These are phyloP conservation scores for Omphalotus guepiniiformis DNA, from an alignment of 768 basidiomycete species.

Conservation along the genomic window DNA sequence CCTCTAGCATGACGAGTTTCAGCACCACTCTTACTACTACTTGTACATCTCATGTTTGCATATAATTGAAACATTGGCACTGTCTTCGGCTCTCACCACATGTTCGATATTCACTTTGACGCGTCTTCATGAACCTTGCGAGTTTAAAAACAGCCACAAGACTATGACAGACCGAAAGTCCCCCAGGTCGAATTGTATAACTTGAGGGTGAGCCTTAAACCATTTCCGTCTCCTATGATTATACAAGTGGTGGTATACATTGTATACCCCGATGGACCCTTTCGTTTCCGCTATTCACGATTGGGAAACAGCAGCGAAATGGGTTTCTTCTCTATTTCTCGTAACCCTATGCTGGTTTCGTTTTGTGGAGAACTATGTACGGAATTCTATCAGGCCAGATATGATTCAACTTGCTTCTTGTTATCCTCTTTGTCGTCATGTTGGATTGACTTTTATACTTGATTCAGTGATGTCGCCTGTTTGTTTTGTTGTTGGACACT, in stretches of 20 bases:
- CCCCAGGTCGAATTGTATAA: no score
- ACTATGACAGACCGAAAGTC: no score
- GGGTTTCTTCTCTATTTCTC: no score
- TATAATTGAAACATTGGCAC: background rate
- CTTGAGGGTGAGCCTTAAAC: no score
- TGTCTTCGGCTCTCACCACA: background rate
- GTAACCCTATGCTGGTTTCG: no score
- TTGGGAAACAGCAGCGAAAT: constrained; percentile 25
- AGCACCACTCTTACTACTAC: constrained; percentile 18
- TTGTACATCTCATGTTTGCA: background rate
- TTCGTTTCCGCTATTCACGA: constrained; percentile 12
- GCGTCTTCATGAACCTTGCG: background rate
- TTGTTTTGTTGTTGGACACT: background rate
- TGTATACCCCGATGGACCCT: constrained; percentile 29
- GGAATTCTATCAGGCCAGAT: constrained; percentile 84
- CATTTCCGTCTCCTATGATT: no score
- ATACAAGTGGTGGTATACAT: constrained; percentile 62
- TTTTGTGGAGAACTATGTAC: no score
- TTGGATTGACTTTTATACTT: background rate
- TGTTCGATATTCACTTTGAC: background rate
- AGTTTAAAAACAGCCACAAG: constrained; percentile 28
- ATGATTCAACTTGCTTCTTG: constrained; percentile 41
- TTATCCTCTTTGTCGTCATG: background rate
- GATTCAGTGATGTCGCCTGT: background rate
- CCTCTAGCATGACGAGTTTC: constrained; percentile 68